A percentile compares a stretch with the other conserved stretches of the same genome.
Conservation (phyloP, 768 basidiomycete species). For the Pleurotus djamor region DNA sequence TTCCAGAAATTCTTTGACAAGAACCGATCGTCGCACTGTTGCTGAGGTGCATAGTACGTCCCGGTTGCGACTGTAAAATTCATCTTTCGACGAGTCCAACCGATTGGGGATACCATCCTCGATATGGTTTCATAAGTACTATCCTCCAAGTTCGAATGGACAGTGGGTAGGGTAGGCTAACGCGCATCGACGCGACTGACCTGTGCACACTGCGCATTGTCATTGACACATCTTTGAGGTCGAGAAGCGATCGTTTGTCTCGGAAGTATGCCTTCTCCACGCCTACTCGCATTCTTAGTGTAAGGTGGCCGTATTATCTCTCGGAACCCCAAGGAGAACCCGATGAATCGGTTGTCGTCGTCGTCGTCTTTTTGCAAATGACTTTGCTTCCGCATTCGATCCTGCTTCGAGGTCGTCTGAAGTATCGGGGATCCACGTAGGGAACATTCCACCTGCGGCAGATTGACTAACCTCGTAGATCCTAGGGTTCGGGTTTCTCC, state of each 20-base stretch:
- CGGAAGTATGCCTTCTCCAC: too few relatives aligned
- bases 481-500: neutral
- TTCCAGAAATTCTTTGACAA: neutral
- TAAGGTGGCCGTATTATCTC: too few relatives aligned
- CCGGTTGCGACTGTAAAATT: neutral
- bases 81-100: neutral
- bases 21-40: constrained; percentile 1
- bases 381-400: neutral
- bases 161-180: neutral
- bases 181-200: too few relatives aligned
- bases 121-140: neutral
- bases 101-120: neutral
- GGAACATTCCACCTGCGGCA: neutral
- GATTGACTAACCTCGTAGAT: neutral
- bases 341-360: too few relatives aligned
- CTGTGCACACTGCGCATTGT: too few relatives aligned
- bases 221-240: neutral
- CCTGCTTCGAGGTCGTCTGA: neutral
- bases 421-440: neutral
- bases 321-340: too few relatives aligned
- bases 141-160: neutral
- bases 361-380: too few relatives aligned
- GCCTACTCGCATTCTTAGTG: too few relatives aligned
- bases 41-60: neutral
- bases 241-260: too few relatives aligned